Conservation (phyloP, 1,284 basidiomycete species). For the Malassezia furfur region DNA sequence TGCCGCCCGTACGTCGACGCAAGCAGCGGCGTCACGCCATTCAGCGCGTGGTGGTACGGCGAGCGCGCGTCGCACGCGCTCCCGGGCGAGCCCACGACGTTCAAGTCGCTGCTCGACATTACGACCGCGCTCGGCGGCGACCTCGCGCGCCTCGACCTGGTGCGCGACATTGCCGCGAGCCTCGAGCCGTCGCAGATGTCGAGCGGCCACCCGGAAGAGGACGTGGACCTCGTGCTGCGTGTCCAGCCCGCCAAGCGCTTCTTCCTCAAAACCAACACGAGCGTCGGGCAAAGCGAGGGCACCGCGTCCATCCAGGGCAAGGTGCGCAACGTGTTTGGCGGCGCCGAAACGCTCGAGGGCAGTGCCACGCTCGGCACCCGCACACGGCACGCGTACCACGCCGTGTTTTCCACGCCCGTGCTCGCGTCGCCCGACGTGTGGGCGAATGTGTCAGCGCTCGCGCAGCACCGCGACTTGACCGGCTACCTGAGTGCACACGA, state of each 20-base stretch:
- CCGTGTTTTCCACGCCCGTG: slow-evolving; percentile 40
- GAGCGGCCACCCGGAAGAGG: slow-evolving; percentile 56
- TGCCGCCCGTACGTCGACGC: slow-evolving; percentile 59
- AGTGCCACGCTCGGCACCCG: slow-evolving; percentile 76
- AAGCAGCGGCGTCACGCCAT: slow-evolving; percentile 30
- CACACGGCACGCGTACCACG: slow-evolving; percentile 66
- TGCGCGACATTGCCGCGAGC: slow-evolving; percentile 61
- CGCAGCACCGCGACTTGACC: slow-evolving; percentile 61
- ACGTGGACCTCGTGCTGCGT: slow-evolving; percentile 75
- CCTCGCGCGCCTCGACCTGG: slow-evolving; percentile 67
- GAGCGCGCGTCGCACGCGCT: slow-evolving; percentile 31
- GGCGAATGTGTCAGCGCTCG: slow-evolving; percentile 59
- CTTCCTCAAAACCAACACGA: slow-evolving; percentile 76
- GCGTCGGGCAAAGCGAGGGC: slow-evolving; percentile 87
- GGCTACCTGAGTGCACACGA: slow-evolving; percentile 64
- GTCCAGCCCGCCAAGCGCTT: slow-evolving; percentile 69
- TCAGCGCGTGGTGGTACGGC: slow-evolving; percentile 34
- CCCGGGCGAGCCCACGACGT: slow-evolving; percentile 30
- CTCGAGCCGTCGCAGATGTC: slow-evolving; percentile 59
- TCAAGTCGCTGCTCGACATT: slow-evolving; percentile 54
- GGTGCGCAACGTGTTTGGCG: slow-evolving; percentile 69
- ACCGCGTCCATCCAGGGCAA: slow-evolving; percentile 50
- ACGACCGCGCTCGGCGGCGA: slow-evolving; percentile 62
- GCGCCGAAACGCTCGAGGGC: slow-evolving; percentile 77
- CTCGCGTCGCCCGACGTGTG: slow-evolving; percentile 55